phyloP scores from a whole-genome alignment of 768 basidiomycete species.

The Porphyrellus cyaneotinctus region DNA sequence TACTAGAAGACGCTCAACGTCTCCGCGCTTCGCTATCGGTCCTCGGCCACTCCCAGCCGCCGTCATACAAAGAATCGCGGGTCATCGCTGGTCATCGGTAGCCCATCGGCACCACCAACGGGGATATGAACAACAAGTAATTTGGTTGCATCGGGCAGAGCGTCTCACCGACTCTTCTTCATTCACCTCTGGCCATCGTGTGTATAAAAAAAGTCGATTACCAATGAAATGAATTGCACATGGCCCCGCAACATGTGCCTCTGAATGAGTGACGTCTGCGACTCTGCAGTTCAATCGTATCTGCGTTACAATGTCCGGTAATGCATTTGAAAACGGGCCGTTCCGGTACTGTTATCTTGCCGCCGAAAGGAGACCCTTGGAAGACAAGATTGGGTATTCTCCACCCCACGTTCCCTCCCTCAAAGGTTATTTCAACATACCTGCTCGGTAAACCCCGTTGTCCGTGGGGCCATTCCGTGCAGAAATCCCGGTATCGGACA shows the following conservation, averaged over 20 bases:
- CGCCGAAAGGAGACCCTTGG: conserved; percentile 5
- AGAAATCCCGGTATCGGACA: conserved; percentile 12
- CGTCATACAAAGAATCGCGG: not conserved
- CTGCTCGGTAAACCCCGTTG: conserved; percentile 23
- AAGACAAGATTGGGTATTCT: conserved; percentile 15
- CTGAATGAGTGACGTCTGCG: conserved; percentile 21
- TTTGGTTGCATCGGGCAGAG: conserved; percentile 10
- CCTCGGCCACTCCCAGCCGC: conserved; percentile 1
- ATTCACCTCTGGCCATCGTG: not conserved
- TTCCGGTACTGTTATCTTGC: conserved; percentile 20
- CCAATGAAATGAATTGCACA: conserved; percentile 20
- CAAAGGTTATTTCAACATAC: conserved; percentile 26
- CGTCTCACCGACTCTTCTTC: conserved; percentile 11
- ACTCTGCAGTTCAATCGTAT: conserved; percentile 6
- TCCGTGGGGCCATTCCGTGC: conserved; percentile 13
- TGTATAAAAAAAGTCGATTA: conserved; percentile 3
- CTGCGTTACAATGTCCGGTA: not conserved
- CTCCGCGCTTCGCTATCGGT: conserved; percentile 10
- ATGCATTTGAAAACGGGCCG: conserved; percentile 22
- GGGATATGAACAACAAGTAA: conserved; percentile 5
- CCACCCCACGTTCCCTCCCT: conserved; percentile 32
- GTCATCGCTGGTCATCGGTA: conserved; percentile 4
- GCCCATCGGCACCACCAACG: conserved; percentile 10
- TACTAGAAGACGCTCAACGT: not conserved
- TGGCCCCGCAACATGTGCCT: conserved; percentile 15